These are phyloP conservation scores for Cercospora citrullina DNA, from an alignment of 2,329 filamentous ascomycete genomes.

Conservation along the genomic window DNA sequence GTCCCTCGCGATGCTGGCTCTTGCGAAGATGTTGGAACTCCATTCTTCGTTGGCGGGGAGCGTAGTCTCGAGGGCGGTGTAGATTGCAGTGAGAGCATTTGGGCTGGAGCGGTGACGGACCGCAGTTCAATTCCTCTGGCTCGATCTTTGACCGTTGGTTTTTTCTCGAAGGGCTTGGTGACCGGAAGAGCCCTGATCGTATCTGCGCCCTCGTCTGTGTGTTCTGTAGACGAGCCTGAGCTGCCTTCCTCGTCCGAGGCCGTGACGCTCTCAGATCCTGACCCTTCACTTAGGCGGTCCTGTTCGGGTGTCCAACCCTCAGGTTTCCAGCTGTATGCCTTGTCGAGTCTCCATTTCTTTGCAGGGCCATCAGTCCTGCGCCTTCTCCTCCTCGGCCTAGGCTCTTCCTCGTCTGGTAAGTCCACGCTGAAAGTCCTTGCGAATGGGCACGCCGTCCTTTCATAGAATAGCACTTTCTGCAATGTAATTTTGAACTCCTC, in stretches of 20 bases:
- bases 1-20: not conserved
- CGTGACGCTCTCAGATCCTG: conserved; percentile 24
- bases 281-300: conserved; percentile 22
- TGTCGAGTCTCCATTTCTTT: conserved; percentile 52
- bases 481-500: conserved; percentile 69
- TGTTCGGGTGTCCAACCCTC: conserved; percentile 36
- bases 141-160: conserved; percentile 27
- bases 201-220: conserved; percentile 18
- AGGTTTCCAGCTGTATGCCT: conserved; percentile 48
- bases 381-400: conserved; percentile 63
- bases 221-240: conserved; percentile 24
- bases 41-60: not conserved
- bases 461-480: conserved; percentile 74
- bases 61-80: conserved; percentile 45
- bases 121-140: conserved; percentile 29
- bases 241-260: conserved; percentile 28
- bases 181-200: conserved; percentile 22
- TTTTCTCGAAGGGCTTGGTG: conserved; percentile 19
- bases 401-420: conserved; percentile 67
- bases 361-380: conserved; percentile 63
- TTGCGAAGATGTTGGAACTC: not conserved
- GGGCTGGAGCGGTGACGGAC: conserved; percentile 43
- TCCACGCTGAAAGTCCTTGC: conserved; percentile 72
- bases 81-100: conserved; percentile 45
- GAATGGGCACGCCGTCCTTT: conserved; percentile 86